A percentile compares a stretch with the other conserved stretches of the same genome.
Conservation (phyloP, 2,329 filamentous ascomycete species). For the Fusarium graminum region DNA sequence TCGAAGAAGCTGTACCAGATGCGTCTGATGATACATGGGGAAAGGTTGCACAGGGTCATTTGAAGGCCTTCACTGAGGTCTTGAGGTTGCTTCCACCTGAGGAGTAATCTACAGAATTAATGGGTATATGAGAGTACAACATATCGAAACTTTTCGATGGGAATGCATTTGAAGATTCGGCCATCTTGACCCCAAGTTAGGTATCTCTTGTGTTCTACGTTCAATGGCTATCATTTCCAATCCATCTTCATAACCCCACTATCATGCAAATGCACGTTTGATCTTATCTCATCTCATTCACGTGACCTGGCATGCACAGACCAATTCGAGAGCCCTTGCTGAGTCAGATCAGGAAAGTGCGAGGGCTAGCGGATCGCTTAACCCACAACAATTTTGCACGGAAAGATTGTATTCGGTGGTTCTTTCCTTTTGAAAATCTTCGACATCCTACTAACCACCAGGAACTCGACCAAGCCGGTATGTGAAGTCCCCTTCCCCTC, state of each 20-base stretch:
- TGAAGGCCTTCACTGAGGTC: slow-evolving; percentile 47
- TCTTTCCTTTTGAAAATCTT: slow-evolving; percentile 33
- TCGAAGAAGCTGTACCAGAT: slow-evolving; percentile 46
- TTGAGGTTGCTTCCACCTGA: slow-evolving; percentile 41
- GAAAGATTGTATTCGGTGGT: slow-evolving; percentile 26
- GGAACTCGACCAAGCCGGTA: slow-evolving; percentile 56
- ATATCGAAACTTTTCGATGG: not conserved
- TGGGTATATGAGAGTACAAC: not conserved
- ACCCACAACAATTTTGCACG: slow-evolving; percentile 42
- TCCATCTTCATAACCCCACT: not conserved
- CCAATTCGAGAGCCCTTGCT: slow-evolving; percentile 32
- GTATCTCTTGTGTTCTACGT: too few relatives aligned
- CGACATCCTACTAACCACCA: slow-evolving; percentile 56
- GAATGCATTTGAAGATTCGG: not conserved
- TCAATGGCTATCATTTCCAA: not conserved
- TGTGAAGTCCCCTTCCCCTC: slow-evolving; percentile 42
- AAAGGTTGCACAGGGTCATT: slow-evolving; percentile 45
- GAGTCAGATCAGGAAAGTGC: slow-evolving; percentile 42
- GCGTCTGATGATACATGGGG: slow-evolving; percentile 52
- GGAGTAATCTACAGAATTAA: slow-evolving; percentile 5
- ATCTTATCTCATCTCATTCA: not conserved
- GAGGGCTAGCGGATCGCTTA: slow-evolving; percentile 51
- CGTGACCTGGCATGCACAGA: not conserved
- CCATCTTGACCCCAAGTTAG: not conserved
- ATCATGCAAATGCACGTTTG: not conserved